These are phyloP conservation scores for Balakata baccata DNA, from an alignment of 345 rosid species.

Conservation along the genomic window DNA sequence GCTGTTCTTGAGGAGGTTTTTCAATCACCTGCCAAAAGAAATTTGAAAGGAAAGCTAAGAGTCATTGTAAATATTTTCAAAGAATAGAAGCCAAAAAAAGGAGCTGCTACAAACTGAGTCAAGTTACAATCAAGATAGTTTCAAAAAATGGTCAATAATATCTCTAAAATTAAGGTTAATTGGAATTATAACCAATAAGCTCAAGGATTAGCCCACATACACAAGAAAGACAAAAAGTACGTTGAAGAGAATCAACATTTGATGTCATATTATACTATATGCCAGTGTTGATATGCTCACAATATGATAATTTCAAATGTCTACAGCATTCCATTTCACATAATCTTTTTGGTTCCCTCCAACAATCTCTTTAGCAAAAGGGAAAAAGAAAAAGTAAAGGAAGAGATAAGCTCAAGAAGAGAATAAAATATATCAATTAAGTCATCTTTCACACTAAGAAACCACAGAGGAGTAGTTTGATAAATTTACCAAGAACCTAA, in stretches of 20 bases:
- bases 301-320: too few relatives aligned
- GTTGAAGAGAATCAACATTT: neutral
- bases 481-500: too few relatives aligned
- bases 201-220: neutral
- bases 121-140: neutral
- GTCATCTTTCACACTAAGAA: too few relatives aligned
- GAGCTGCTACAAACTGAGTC: neutral
- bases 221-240: neutral
- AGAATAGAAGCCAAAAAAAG: neutral
- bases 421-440: too few relatives aligned
- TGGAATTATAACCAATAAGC: neutral
- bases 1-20: slow-evolving; percentile 37
- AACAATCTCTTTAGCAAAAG: too few relatives aligned
- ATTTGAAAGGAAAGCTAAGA: neutral
- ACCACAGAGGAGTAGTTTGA: too few relatives aligned
- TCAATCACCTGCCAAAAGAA: slow-evolving; percentile 50
- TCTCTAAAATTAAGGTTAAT: neutral
- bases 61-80: neutral
- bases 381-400: too few relatives aligned
- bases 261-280: neutral
- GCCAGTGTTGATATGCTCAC: too few relatives aligned
- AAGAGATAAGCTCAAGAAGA: too few relatives aligned
- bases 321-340: too few relatives aligned
- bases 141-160: neutral
- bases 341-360: too few relatives aligned